Evolutionary conservation across 768 basidiomycete genomes (phyloP).

Genomic region (Psilocybe azurescens): DNA sequence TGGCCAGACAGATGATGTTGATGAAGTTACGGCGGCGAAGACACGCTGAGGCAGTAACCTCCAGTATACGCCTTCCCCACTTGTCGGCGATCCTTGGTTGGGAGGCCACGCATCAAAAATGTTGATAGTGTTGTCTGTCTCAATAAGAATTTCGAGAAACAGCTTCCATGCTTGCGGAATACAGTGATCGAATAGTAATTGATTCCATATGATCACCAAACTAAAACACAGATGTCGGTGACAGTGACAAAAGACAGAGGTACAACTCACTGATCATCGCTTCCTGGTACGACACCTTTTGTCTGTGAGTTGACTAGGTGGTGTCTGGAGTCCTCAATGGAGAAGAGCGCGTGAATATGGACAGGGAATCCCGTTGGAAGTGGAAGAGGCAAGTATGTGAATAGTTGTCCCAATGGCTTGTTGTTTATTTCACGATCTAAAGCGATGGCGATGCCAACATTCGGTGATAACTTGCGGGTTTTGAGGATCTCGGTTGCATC

Average conservation of each 20-base stretch:
- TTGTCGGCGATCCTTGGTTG: conserved; percentile 30
- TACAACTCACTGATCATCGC: conserved; percentile 44
- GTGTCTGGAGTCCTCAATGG: conserved; percentile 49
- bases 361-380: conserved; percentile 47
- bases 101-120: conserved; percentile 49
- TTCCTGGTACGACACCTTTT: conserved; percentile 39
- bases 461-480: conserved; percentile 46
- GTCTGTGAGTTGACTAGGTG: conserved; percentile 48
- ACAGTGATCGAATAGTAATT: conserved; percentile 45
- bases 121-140: conserved; percentile 24
- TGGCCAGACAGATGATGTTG: conserved; percentile 41
- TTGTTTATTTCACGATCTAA: conserved; percentile 16
- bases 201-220: conserved; percentile 53
- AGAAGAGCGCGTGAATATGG: conserved; percentile 53
- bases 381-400: conserved; percentile 55
- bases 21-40: conserved; percentile 30
- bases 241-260: background rate
- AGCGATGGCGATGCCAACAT: conserved; percentile 42
- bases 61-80: conserved; percentile 49
- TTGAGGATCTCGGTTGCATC: conserved; percentile 30
- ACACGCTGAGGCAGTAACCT: conserved; percentile 35
- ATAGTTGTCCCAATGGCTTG: conserved; percentile 43
- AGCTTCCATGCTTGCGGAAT: conserved; percentile 50
- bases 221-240: conserved; percentile 29
- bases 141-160: conserved; percentile 37